These are phyloP conservation scores for Metschnikowia borealis DNA, from an alignment of 805 yeast genomes.

Conservation along the genomic window DNA sequence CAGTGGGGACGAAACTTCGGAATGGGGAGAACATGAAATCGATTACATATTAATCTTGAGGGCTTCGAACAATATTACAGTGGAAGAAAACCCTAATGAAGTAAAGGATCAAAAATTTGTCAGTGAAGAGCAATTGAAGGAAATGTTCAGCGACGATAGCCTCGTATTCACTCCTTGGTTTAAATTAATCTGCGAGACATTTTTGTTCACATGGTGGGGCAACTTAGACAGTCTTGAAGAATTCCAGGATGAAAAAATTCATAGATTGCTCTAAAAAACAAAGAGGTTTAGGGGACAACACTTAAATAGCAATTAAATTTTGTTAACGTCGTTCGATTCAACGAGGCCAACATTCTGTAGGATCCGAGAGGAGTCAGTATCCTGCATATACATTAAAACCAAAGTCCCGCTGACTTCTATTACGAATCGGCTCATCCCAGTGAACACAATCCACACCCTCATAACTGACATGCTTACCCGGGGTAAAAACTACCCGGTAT, in stretches of 20 bases:
- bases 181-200: conserved; percentile 87
- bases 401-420: background rate
- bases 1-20: conserved; percentile 52
- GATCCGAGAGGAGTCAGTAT: background rate
- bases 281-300: background rate
- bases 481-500: background rate
- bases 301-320: background rate
- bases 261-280: conserved; percentile 42
- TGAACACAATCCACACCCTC: background rate
- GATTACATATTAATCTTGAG: conserved; percentile 85
- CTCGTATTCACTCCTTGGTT: conserved; percentile 96
- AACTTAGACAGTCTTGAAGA: conserved; percentile 55
- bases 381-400: background rate
- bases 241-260: conserved; percentile 45
- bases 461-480: background rate
- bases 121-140: conserved; percentile 56
- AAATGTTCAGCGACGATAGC: conserved; percentile 67
- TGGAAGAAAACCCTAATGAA: conserved; percentile 68
- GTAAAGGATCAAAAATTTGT: conserved; percentile 82
- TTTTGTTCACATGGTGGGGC: conserved; percentile 93
- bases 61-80: conserved; percentile 46
- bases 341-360: background rate
- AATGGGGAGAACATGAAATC: conserved; percentile 98
- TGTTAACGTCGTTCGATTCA: background rate
- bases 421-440: background rate